These are phyloP conservation scores for Heterobasidion parviporum DNA, from an alignment of 1,284 basidiomycete species.

Conservation along the genomic window DNA sequence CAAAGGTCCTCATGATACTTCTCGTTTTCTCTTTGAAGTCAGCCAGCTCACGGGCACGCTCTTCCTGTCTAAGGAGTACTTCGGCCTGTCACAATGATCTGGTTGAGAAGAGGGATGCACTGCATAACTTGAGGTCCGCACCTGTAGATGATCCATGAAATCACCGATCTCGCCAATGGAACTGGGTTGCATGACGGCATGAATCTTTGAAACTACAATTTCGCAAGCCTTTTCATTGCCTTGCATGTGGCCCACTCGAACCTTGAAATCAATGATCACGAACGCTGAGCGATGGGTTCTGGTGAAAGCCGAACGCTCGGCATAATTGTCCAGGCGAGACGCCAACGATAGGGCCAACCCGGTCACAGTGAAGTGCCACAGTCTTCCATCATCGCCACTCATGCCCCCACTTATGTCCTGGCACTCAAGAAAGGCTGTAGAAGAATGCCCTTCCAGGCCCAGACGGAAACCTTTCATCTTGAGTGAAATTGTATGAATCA, in stretches of 20 bases:
- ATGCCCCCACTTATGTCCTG: constrained; percentile 59
- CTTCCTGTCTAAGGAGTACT: constrained; percentile 61
- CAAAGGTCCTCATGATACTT: constrained; percentile 66
- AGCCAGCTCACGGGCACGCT: constrained; percentile 66
- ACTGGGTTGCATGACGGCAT: constrained; percentile 88
- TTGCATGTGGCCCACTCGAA: constrained; percentile 26
- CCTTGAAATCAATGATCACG: constrained; percentile 67
- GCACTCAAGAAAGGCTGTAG: constrained; percentile 68
- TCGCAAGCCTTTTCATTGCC: constrained; percentile 33
- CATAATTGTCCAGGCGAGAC: constrained; percentile 34
- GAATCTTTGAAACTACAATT: constrained; percentile 63
- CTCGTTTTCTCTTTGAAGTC: constrained; percentile 79
- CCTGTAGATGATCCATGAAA: constrained; percentile 77
- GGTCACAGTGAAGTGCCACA: constrained; percentile 59
- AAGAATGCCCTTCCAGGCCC: constrained; percentile 64
- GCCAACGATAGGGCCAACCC: constrained; percentile 70
- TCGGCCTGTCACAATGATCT: constrained; percentile 44
- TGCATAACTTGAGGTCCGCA: constrained; percentile 19
- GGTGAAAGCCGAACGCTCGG: constrained; percentile 35
- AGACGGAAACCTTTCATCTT: constrained; percentile 74
- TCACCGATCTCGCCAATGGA: constrained; percentile 85
- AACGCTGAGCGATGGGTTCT: constrained; percentile 71
- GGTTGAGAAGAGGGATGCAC: neutral
- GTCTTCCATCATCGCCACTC: constrained; percentile 30
- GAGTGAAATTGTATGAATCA: constrained; percentile 32